A percentile compares a stretch with the other conserved stretches of the same genome.
phyloP scores from a whole-genome alignment of 352 stramenopile species.

The Globisporangium nodosum region DNA sequence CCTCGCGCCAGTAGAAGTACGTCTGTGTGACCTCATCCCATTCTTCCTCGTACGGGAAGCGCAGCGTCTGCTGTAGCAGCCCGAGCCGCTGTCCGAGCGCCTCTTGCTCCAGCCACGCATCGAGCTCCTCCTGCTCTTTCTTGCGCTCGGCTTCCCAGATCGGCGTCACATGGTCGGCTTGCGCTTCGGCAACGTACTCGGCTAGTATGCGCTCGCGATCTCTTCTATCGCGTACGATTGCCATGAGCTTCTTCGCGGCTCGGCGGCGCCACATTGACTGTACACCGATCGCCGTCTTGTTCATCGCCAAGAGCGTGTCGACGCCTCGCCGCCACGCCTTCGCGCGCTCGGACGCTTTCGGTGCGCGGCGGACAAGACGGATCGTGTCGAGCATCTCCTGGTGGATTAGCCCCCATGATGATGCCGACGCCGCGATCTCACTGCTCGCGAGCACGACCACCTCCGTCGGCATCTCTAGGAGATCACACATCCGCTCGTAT shows the following conservation, averaged over 20 bases:
- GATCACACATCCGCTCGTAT: conserved; percentile 50
- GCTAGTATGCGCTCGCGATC: conserved; percentile 5
- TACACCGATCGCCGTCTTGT: conserved; percentile 27
- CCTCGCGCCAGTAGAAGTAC: conserved; percentile 35
- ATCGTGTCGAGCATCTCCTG: conserved; percentile 17
- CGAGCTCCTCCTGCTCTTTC: conserved; percentile 43
- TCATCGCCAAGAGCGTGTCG: conserved; percentile 28
- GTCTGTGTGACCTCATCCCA: conserved; percentile 43
- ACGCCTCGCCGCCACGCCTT: conserved; percentile 21
- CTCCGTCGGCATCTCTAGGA: conserved; percentile 44
- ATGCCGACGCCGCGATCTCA: background rate
- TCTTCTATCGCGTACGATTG: conserved; percentile 19
- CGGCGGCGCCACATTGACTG: conserved; percentile 55
- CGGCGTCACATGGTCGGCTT: conserved; percentile 46
- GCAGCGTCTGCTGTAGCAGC: conserved; percentile 29
- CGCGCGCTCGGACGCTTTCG: conserved; percentile 19
- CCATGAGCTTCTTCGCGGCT: conserved; percentile 34
- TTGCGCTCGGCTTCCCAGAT: conserved; percentile 62
- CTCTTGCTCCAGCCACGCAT: conserved; percentile 34
- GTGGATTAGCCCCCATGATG: conserved; percentile 3
- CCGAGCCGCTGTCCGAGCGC: conserved; percentile 26
- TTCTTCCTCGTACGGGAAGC: conserved; percentile 53
- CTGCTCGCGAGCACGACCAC: conserved; percentile 17
- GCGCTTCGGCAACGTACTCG: conserved; percentile 60
- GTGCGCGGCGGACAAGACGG: background rate